phyloP scores from a whole-genome alignment of 73 alveolate species.

The Paramecium sonneborni region DNA sequence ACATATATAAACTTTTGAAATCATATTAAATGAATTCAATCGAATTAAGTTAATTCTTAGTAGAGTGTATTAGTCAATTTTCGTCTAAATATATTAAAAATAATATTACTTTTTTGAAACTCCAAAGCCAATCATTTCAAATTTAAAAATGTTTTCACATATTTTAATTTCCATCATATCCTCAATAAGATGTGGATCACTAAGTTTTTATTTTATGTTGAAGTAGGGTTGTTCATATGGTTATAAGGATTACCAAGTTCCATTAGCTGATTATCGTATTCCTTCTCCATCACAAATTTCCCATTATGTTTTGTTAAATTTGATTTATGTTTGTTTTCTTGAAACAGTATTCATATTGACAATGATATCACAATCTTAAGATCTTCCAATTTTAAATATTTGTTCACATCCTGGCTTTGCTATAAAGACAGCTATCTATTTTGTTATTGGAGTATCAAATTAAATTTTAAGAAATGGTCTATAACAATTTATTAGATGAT shows the following conservation, averaged over 20 bases:
- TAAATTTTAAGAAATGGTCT: conserved; percentile 39
- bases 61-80: neutral
- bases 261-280: conserved; percentile 23
- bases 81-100: neutral
- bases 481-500: neutral
- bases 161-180: conserved; percentile 43
- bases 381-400: conserved; percentile 42
- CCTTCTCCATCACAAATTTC: conserved; percentile 47
- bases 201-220: neutral
- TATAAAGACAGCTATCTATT: neutral
- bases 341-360: conserved; percentile 28
- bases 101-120: neutral
- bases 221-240: neutral
- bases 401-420: neutral
- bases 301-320: neutral
- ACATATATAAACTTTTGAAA: neutral
- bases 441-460: neutral
- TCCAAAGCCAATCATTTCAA: conserved; percentile 17
- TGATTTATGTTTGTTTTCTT: conserved; percentile 18
- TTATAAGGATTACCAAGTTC: conserved; percentile 42
- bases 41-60: neutral
- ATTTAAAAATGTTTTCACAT: conserved; percentile 17
- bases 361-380: conserved; percentile 35
- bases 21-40: neutral
- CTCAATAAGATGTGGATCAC: neutral